These are phyloP conservation scores for Ceriops decandra DNA, from an alignment of 345 rosid species.

Conservation along the genomic window DNA sequence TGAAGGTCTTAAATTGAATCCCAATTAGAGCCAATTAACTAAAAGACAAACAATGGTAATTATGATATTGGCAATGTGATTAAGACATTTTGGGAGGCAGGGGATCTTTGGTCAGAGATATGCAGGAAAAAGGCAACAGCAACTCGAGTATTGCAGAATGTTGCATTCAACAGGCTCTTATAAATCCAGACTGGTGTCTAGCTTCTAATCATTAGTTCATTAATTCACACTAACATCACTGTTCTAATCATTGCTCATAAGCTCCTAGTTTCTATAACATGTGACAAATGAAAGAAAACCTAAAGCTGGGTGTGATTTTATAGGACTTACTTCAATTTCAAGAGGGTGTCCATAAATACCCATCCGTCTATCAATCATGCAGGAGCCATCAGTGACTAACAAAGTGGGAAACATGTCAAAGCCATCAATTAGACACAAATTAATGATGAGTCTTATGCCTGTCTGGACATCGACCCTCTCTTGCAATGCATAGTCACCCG, in stretches of 20 bases:
- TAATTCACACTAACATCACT: no score
- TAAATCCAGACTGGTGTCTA: no score
- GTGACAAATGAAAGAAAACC: background rate
- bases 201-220: no score
- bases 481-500: conserved; percentile 74
- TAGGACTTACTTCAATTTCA: conserved; percentile 73
- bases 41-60: no score
- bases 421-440: conserved; percentile 77
- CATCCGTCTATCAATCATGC: conserved; percentile 97
- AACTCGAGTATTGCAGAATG: background rate
- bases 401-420: conserved; percentile 96
- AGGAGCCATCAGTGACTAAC: conserved; percentile 92
- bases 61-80: no score
- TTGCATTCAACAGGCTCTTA: no score
- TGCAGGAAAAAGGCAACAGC: background rate
- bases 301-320: background rate
- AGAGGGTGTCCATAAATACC: conserved; percentile 98
- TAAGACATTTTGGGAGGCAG: background rate
- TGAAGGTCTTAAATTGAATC: no score
- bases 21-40: no score
- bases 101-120: background rate
- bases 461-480: conserved; percentile 98
- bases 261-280: background rate
- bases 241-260: no score
- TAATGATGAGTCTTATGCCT: conserved; percentile 80